These are phyloP conservation scores for Ascochyta fabae DNA, from an alignment of 2,329 filamentous ascomycete species.

Conservation along the genomic window DNA sequence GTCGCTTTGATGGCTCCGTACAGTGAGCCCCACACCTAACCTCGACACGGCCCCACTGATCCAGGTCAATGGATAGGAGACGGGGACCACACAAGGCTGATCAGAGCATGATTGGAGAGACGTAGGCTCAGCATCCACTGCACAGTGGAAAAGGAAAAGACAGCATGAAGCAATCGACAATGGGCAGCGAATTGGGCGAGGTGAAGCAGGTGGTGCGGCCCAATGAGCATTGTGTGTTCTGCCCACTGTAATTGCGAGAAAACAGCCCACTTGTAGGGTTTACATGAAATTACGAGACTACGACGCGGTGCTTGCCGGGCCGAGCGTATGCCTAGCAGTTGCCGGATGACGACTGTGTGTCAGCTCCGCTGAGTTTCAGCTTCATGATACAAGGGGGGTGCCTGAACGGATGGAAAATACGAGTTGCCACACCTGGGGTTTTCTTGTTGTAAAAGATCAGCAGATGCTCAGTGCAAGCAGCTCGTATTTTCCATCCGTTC, in stretches of 20 bases:
- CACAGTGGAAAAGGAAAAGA: not conserved
- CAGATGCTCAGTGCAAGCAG: no score
- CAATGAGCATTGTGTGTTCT: not conserved
- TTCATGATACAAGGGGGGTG: no score
- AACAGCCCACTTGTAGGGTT: conserved; percentile 6
- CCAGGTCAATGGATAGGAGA: not conserved
- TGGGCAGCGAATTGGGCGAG: not conserved
- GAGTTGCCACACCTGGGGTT: no score
- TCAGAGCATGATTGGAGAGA: not conserved
- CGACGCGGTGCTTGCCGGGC: not conserved
- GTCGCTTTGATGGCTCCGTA: not conserved
- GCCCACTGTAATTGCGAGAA: not conserved
- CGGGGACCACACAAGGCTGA: not conserved
- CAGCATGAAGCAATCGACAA: not conserved
- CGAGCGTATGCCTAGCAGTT: not conserved
- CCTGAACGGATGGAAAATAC: no score
- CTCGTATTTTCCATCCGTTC: no score
- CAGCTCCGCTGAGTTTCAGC: not conserved
- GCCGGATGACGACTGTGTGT: not conserved
- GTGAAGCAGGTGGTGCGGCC: not conserved
- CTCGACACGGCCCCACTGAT: conserved; percentile 2
- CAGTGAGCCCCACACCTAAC: not conserved
- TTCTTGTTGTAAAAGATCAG: no score
- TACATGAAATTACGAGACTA: not conserved
- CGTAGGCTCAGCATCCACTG: not conserved